Base-by-base conservation (phyloP, 2,329 filamentous ascomycete species). In the Penicillium sp. region DNA sequence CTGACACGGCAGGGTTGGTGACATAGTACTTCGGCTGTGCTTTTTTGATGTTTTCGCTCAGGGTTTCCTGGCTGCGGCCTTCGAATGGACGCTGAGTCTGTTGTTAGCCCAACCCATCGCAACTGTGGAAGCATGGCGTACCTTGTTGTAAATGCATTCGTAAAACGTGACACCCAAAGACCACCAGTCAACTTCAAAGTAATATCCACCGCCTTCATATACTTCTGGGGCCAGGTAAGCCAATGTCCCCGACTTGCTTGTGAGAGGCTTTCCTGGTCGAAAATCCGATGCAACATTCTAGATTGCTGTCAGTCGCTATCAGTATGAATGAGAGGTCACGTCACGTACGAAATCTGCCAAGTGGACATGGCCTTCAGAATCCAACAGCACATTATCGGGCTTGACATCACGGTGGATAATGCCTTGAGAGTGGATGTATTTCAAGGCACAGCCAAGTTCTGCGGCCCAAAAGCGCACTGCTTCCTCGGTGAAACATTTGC, bases 61-160 rank as follows among this genome's bases (percentile, higher is more conserved):
- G 80, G 6, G 86, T 85, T 53, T 90, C 87, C 70, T 97, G 92
- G 46, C 87, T 92, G 65, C 87, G 90, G 51, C 91, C 93, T 69
- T 97, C 92, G 63, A 97, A 99, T 22, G 94, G 94, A 66, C 94
- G 85, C 90, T 96, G 69, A 37, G 33, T 48, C 23, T 11, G 25
- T 37, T 49, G 66, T 79, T 67, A 79, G 73, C 52, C 6, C 12
- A 6, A 23, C 58, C 29, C 23, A 9, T 12, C 41, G 42, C 6
- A 1, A 15, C 33, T 31, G 7, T 25, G 14, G 18, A 27, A 41
- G 23, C 29, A 20, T 12, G 18, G 43, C 50, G 23, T 48, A 92
- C 91, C 87, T 95, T 97, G 78, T 95, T 96, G 79, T 97, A 99
- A 62, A 99, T 97, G 82, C 94, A 97, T 75, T 99, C 94, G 74